Evolutionary conservation across 306 rosid genomes (phyloP).

Genomic region (Senna siamea): DNA sequence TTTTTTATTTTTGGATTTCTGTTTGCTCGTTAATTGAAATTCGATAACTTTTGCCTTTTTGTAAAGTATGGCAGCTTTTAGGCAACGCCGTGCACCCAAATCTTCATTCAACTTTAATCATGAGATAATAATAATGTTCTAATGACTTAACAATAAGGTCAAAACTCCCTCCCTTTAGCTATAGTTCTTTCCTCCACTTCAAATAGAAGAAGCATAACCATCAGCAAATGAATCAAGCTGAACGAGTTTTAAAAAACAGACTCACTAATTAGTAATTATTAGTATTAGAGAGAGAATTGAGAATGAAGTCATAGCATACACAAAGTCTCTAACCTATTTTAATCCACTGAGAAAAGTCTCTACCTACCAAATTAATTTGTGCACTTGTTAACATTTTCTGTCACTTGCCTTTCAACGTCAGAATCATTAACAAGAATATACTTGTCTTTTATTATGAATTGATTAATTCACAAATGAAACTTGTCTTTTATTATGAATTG

Average conservation of each 20-base stretch:
- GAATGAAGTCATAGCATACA: conserved; percentile 15
- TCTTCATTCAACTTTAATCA: conserved; percentile 27
- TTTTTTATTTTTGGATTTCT: background rate
- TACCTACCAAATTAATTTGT: background rate
- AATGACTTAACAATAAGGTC: conserved; percentile 30
- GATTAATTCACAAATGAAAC: too few species aligned
- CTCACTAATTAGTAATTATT: too few species aligned
- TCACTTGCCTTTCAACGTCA: background rate
- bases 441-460: too few species aligned
- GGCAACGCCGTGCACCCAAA: background rate
- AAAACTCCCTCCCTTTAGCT: background rate
- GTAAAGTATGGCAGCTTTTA: conserved; percentile 41
- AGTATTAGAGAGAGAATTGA: conserved; percentile 10
- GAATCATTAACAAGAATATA: background rate
- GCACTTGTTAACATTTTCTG: conserved; percentile 8
- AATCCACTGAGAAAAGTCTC: conserved; percentile 16
- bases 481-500: too few species aligned
- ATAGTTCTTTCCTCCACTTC: background rate
- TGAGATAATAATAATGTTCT: conserved; percentile 25
- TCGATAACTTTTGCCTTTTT: conserved; percentile 22
- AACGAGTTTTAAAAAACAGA: background rate
- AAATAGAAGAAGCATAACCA: too few species aligned
- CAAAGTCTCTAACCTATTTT: conserved; percentile 4
- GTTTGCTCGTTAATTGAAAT: background rate
- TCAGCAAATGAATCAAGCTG: background rate